These are phyloP conservation scores for Trichomonas tenax DNA, from an alignment of 208 protist species.

Conservation along the genomic window DNA sequence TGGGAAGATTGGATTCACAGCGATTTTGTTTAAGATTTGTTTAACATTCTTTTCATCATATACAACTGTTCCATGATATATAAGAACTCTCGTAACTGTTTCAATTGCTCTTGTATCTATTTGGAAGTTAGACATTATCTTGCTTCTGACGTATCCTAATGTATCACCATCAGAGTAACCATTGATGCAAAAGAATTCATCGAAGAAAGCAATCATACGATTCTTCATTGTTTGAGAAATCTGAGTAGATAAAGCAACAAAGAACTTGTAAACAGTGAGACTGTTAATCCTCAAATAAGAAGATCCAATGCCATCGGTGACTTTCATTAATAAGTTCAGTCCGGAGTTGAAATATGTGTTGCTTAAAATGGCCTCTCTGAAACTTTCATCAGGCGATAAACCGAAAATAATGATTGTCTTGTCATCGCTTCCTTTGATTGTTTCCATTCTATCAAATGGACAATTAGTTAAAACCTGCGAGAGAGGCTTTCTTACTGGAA, in stretches of 20 bases:
- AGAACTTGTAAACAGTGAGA: background rate
- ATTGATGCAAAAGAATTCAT: background rate
- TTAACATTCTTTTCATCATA: background rate
- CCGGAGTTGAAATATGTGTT: background rate
- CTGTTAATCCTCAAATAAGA: background rate
- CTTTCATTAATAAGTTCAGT: background rate
- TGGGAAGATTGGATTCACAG: background rate
- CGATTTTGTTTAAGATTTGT: background rate
- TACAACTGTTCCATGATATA: background rate
- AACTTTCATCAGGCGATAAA: background rate
- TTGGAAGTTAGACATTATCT: background rate
- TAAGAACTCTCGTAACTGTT: background rate
- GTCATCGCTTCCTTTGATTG: background rate
- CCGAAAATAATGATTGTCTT: background rate
- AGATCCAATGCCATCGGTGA: background rate
- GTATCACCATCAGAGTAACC: background rate
- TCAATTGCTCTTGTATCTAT: background rate
- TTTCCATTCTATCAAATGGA: background rate
- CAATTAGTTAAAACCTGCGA: background rate
- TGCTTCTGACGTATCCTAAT: background rate
- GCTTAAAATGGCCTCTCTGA: background rate
- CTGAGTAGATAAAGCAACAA: background rate
- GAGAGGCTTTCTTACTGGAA: background rate
- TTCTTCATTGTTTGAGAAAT: background rate
- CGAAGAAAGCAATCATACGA: background rate